Conservation (phyloP, 2,329 filamentous ascomycete genomes). For the Talaromyces sp. region DNA sequence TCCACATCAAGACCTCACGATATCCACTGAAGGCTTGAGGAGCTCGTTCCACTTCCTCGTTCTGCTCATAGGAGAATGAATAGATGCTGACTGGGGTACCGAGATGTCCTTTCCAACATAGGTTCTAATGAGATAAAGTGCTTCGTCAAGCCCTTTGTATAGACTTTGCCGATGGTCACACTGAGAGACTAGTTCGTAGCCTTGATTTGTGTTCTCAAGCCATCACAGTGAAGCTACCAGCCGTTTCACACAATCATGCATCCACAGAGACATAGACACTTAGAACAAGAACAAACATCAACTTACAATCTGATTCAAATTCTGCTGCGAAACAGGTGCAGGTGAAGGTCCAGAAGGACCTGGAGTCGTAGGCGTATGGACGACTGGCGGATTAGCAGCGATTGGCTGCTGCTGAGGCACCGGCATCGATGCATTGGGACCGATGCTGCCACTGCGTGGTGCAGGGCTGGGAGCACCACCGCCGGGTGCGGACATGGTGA, state of each 20-base stretch:
- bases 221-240: neutral
- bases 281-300: conserved; percentile 10
- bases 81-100: neutral
- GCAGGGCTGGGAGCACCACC: conserved; percentile 46
- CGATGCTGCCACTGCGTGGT: conserved; percentile 48
- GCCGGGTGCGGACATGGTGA: conserved; percentile 44
- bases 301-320: conserved; percentile 93
- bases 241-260: neutral
- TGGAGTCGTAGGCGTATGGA: conserved; percentile 25
- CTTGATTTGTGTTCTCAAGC: neutral
- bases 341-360: conserved; percentile 39
- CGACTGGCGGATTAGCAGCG: conserved; percentile 46
- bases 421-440: conserved; percentile 42
- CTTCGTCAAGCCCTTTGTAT: neutral
- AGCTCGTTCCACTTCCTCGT: too few species aligned
- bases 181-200: neutral
- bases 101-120: neutral
- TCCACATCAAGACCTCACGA: neutral
- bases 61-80: neutral
- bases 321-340: conserved; percentile 69
- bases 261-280: conserved; percentile 5
- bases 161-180: neutral
- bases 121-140: neutral
- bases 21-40: neutral
- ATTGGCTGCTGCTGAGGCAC: conserved; percentile 49